These are phyloP conservation scores for Mrakia gelida DNA, from an alignment of 768 basidiomycete species.

Conservation along the genomic window DNA sequence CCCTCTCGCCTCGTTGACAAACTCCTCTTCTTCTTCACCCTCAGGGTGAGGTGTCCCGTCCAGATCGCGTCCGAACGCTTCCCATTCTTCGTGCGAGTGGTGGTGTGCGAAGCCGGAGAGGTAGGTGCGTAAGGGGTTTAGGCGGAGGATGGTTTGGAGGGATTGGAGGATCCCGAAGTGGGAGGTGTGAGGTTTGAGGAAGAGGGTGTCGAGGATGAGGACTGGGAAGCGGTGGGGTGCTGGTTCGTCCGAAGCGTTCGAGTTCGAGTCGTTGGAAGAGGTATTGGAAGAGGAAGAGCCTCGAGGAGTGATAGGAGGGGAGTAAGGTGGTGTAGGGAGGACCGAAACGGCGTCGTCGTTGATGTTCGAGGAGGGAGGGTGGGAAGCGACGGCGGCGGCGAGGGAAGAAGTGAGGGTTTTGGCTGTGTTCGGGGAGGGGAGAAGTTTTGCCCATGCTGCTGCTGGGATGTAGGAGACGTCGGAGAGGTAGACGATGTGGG, in stretches of 20 bases:
- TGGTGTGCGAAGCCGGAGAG: conserved; percentile 71
- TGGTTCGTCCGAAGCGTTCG: too few relatives aligned
- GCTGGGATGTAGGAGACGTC: conserved; percentile 76
- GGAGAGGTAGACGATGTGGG: conserved; percentile 68
- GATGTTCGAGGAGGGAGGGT: neutral
- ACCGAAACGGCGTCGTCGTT: conserved; percentile 37
- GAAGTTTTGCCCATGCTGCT: conserved; percentile 20
- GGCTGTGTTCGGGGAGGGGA: neutral
- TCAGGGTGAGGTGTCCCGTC: conserved; percentile 38
- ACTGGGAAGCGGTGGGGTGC: conserved; percentile 47
- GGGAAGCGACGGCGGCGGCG: conserved; percentile 52
- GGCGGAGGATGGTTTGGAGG: conserved; percentile 53
- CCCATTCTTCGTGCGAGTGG: conserved; percentile 72
- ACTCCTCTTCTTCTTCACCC: conserved; percentile 47
- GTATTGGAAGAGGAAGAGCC: conserved; percentile 37
- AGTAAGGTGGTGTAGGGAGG: conserved; percentile 48
- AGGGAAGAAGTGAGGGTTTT: conserved; percentile 11
- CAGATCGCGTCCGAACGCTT: conserved; percentile 57
- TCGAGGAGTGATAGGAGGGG: conserved; percentile 40
- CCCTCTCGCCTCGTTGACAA: conserved; percentile 49
- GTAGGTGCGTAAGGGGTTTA: conserved; percentile 63
- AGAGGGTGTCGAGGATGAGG: conserved; percentile 72
- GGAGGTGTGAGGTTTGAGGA: conserved; percentile 60
- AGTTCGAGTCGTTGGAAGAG: too few relatives aligned
- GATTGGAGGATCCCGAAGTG: conserved; percentile 72